A percentile compares a stretch with the other conserved stretches of the same genome.
phyloP scores from a whole-genome alignment of 192 early-diverging fungal species.

The Gigaspora rosea region DNA sequence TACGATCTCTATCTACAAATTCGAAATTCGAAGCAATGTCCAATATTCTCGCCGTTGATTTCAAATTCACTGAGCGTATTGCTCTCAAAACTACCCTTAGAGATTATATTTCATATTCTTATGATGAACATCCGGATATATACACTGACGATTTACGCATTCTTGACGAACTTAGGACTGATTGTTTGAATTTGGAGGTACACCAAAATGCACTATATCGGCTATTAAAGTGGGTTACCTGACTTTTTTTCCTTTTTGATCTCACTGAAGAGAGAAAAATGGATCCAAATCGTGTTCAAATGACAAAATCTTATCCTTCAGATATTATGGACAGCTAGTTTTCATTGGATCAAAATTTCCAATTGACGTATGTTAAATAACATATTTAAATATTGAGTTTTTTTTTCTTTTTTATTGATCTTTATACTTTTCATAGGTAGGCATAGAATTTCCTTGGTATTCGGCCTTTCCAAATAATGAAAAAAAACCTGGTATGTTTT shows the following conservation, averaged over 20 bases:
- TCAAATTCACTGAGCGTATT: slow-evolving; percentile 63
- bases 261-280: too few relatives aligned
- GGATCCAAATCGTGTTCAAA: neutral
- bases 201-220: slow-evolving; percentile 66
- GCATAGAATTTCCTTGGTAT: slow-evolving; percentile 72
- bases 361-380: slow-evolving; percentile 68
- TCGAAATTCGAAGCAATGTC: slow-evolving; percentile 16
- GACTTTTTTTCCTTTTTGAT: neutral
- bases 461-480: slow-evolving; percentile 61
- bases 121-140: slow-evolving; percentile 82
- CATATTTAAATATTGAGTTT: slow-evolving; percentile 34
- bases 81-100: slow-evolving; percentile 55
- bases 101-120: slow-evolving; percentile 76
- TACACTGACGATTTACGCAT: slow-evolving; percentile 86
- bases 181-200: slow-evolving; percentile 64
- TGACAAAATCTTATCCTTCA: slow-evolving; percentile 30
- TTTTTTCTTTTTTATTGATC: neutral
- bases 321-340: slow-evolving; percentile 86
- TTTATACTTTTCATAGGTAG: slow-evolving; percentile 43
- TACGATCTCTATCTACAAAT: too few relatives aligned
- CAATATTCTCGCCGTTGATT: slow-evolving; percentile 59
- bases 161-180: slow-evolving; percentile 74
- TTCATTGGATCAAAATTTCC: slow-evolving; percentile 86
- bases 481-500: slow-evolving; percentile 49
- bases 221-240: slow-evolving; percentile 57